Evolutionary conservation across 2,329 filamentous ascomycete species (phyloP), one percentile per base, ranked within the genome.

Genomic region (Xylaria sp.): DNA sequence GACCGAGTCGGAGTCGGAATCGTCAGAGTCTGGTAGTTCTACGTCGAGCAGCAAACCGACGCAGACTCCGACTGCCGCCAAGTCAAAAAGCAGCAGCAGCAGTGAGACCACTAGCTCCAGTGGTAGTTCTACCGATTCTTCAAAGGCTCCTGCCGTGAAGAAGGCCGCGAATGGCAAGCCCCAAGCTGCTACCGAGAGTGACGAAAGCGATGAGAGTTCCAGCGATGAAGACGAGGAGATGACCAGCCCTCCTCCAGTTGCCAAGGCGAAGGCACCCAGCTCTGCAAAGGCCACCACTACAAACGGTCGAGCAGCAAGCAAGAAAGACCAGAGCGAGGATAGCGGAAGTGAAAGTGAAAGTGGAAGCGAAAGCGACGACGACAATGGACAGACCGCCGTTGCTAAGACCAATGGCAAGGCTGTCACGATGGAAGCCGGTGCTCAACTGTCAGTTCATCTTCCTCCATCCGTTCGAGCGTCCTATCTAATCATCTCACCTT

Each of bases 201-300:
- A 56, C n/a, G 57, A 62, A n/a, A 59, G 60, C 37, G 61, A 55
- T 30, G 23, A 30, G 2, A 59, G 73, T 57, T 74, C 76, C 4
- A 62, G 60, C 52, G 65, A 69, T 8, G 59, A 59, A 10, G 65
- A 67, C 18, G 59, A 55, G 55, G 56, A n/a, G 63, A 67, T 23
- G 57, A 53, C 10, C 48, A 30, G 16, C 39, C 54, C 44, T 52
- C 9, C 23, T 13, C 35, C n/a, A 16, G 35, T 51, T n/a, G 5
- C 59, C 2, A 19, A 53, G 13, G 47, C 16, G 37, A 57, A 30
- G 30, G 39, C 11, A 19, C 58, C 59, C 2, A 39, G 10, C 6
- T 2, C 56, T 49, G 13, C 48, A 4, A 48, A 57, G 47, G 34
- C 2, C 8, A 11, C 46, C 7, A 23, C 13, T 11, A 37, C 8